Base-by-base conservation (phyloP, 2,329 filamentous ascomycete genomes). In the Aspergillus versicolor region DNA sequence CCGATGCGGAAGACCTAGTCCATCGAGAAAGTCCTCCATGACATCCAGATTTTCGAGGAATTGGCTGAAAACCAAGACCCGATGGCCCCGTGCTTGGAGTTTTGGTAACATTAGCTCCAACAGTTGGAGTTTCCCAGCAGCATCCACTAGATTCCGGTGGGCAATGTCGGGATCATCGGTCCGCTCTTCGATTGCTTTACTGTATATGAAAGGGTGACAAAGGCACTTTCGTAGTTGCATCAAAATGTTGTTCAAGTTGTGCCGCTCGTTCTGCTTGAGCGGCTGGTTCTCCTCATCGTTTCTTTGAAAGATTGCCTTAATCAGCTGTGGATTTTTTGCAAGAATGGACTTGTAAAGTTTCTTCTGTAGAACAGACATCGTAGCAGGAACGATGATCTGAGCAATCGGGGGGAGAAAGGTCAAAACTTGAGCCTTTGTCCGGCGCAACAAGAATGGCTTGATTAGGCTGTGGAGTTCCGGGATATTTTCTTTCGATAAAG, bases 141-240 rank as follows among this genome's bases (percentile, higher is more conserved):
- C 95, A 67, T 96, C 92, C 1, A 99, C 84, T 2, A 99, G 81
- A 67, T 96, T 96, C 24, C 86, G 85, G 68, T 92, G 87, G 42
- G 89, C 83, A 3, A 86, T 78, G 1, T 79, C 73, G 1, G 82
- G 73, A 54, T 88, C 81, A 1, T 86, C 79, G 1, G 83, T 84
- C 47, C 86, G 85, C 72, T 99, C 94, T 74, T 99, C 95, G 57
- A 99, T 94, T 21, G 89, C 88, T 41, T 85, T 82, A 67, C 87
- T 97, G 79, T 97, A 99, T 49, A 97, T 87, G 70, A 97, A 99
- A 0, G 95, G 94, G 73, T 99, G 95, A 63, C 93, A 97, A 2
- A 99, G 81, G 63, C 91, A 96, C 72, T 97, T 97, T 17, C 94
- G 86, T 17, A 99, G 82, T 72, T 99, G 94, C 84, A 97, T 91